Conservation (phyloP, 495 filamentous ascomycete genomes). For the Chaetomium fimeti region DNA sequence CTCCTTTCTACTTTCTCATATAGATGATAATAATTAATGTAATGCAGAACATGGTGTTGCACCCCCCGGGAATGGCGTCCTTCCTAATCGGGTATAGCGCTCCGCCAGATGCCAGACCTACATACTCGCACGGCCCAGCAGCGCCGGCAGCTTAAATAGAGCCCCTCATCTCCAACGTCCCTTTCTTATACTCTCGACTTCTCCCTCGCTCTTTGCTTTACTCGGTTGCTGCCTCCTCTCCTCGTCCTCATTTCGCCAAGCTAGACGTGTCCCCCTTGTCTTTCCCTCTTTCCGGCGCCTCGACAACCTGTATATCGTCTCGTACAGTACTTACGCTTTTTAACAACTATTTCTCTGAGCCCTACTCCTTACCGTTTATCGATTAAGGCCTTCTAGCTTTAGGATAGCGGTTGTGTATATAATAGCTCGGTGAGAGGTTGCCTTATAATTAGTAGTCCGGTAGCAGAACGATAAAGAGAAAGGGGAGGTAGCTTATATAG, state of each 20-base stretch:
- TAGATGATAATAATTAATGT: no score
- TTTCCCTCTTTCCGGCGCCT: background rate
- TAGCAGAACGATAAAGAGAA: no score
- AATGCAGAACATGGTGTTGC: slow-evolving; percentile 22
- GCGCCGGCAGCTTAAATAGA: slow-evolving; percentile 22
- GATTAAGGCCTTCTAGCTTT: no score
- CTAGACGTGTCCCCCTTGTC: slow-evolving; percentile 2
- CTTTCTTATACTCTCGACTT: slow-evolving; percentile 24
- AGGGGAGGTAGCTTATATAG: no score
- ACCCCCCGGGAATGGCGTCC: slow-evolving; percentile 21
- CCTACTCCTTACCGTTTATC: no score
- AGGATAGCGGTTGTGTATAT: no score
- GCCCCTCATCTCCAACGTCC: slow-evolving; percentile 22
- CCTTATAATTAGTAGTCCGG: no score
- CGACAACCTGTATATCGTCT: background rate
- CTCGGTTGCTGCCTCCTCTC: slow-evolving; percentile 17
- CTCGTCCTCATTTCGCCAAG: slow-evolving; percentile 11
- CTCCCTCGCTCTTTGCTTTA: slow-evolving; percentile 18
- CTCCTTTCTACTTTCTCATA: no score
- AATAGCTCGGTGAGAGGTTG: no score
- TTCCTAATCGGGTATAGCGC: slow-evolving; percentile 21
- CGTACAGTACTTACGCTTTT: background rate
- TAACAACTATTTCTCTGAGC: background rate
- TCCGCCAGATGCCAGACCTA: slow-evolving; percentile 13
- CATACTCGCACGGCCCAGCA: slow-evolving; percentile 10